phyloP scores from a whole-genome alignment of 176 grass and related monocot species.

The Tuctoria greenei region DNA sequence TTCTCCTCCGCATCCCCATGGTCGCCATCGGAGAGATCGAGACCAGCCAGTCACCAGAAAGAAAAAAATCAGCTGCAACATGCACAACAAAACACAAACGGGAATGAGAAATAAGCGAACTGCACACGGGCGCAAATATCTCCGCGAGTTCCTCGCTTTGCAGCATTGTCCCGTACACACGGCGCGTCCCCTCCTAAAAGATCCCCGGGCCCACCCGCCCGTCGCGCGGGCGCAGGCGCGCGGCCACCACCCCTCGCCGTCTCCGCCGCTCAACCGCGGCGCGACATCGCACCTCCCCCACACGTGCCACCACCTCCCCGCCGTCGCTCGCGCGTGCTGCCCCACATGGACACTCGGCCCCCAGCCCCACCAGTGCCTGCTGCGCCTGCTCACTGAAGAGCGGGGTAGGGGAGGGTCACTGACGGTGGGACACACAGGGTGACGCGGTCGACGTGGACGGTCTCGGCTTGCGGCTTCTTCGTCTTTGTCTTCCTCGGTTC shows the following conservation, averaged over 20 bases:
- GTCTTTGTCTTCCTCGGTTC: slow-evolving; percentile 31
- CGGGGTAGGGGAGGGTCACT: not conserved
- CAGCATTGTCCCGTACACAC: not conserved
- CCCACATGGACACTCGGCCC: not conserved
- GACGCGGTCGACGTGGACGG: slow-evolving; percentile 2
- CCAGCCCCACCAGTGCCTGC: not conserved
- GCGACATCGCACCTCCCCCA: slow-evolving; percentile 1
- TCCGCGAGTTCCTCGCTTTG: slow-evolving; percentile 4
- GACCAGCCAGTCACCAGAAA: slow-evolving; percentile 23
- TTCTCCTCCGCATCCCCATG: no score
- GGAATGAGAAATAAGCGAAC: not conserved
- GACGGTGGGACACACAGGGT: not conserved
- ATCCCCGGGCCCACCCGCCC: slow-evolving; percentile 6
- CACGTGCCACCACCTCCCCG: slow-evolving; percentile 1
- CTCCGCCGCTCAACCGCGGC: slow-evolving; percentile 20
- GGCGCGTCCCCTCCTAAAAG: slow-evolving; percentile 7
- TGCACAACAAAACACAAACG: not conserved
- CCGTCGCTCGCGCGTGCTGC: slow-evolving; percentile 30
- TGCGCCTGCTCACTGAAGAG: not conserved
- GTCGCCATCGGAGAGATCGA: slow-evolving; percentile 19
- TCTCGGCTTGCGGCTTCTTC: not conserved
- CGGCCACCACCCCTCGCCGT: slow-evolving; percentile 12
- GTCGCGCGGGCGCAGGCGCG: not conserved
- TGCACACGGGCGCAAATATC: slow-evolving; percentile 20
- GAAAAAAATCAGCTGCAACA: not conserved